A percentile compares a stretch with the other conserved stretches of the same genome.
Evolutionary conservation across 441 rosid genomes (phyloP).

Genomic region (Macaranga tanarius): DNA sequence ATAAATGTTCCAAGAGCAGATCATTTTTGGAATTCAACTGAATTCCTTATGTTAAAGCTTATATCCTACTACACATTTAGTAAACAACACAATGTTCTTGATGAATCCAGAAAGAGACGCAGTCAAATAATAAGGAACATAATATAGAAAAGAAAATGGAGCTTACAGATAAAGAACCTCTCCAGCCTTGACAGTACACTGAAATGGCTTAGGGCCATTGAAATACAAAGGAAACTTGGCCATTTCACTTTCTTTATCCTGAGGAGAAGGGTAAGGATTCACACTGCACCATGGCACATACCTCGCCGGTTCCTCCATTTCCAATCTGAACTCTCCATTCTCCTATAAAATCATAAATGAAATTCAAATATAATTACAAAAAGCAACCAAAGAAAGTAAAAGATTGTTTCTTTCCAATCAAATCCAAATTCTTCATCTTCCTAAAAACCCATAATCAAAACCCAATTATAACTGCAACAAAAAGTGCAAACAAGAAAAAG

Average conservation of each 20-base stretch:
- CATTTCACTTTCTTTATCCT: constrained; percentile 42
- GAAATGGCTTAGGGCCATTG: constrained; percentile 71
- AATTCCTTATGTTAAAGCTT: background rate
- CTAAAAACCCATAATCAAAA: too few relatives aligned
- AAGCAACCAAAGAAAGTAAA: background rate
- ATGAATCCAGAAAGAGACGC: background rate
- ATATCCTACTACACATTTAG: background rate
- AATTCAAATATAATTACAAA: constrained; percentile 28
- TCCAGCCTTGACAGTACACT: constrained; percentile 71
- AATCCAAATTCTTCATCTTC: too few relatives aligned
- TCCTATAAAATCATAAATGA: constrained; percentile 28
- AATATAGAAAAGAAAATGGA: background rate
- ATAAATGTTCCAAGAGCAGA: background rate
- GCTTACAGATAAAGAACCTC: constrained; percentile 83
- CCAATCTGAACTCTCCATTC: constrained; percentile 50
- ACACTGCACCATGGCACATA: constrained; percentile 82
- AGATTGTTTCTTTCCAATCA: too few relatives aligned
- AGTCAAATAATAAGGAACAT: too few relatives aligned
- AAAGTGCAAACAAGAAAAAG: too few relatives aligned
- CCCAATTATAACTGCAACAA: too few relatives aligned
- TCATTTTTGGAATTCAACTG: background rate
- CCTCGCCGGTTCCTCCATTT: constrained; percentile 57
- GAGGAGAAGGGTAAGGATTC: constrained; percentile 62
- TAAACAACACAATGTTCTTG: background rate
- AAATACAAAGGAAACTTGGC: constrained; percentile 65